Evolutionary conservation across 2,329 filamentous ascomycete genomes (phyloP).

Genomic region (Ophiostoma tasmaniense): DNA sequence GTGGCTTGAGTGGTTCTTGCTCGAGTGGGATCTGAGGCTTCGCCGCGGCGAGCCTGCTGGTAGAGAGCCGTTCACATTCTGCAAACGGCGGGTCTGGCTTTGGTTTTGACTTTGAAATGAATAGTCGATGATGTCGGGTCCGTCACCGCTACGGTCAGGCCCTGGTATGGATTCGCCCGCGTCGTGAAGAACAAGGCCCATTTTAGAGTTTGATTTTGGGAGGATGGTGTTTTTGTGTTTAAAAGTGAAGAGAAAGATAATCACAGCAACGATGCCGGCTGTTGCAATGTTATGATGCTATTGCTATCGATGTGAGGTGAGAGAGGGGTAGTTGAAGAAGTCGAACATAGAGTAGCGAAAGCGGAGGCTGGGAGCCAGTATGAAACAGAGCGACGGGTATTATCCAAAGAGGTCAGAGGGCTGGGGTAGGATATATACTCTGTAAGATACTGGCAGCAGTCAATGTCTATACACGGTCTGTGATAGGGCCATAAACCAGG

Average conservation of each 20-base stretch:
- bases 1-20: background rate
- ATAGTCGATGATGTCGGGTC: background rate
- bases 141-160: background rate
- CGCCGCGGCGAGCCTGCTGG: background rate
- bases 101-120: background rate
- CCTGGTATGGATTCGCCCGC: background rate
- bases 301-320: background rate
- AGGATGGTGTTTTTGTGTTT: too few species aligned
- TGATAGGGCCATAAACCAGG: background rate
- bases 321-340: background rate
- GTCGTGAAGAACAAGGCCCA: constrained; percentile 1
- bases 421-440: background rate
- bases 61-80: background rate
- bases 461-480: background rate
- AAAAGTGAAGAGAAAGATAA: background rate
- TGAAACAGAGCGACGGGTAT: background rate
- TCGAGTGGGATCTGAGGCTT: background rate
- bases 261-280: background rate
- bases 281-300: background rate
- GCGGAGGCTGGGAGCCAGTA: background rate
- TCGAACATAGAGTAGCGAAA: background rate
- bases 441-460: background rate
- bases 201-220: background rate
- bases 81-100: background rate
- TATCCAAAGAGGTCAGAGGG: background rate